Percentiles rank a stretch among this genome's conserved stretches.
Conservation (phyloP, 2,329 filamentous ascomycete species). For the Arthrinium puccinioides region DNA sequence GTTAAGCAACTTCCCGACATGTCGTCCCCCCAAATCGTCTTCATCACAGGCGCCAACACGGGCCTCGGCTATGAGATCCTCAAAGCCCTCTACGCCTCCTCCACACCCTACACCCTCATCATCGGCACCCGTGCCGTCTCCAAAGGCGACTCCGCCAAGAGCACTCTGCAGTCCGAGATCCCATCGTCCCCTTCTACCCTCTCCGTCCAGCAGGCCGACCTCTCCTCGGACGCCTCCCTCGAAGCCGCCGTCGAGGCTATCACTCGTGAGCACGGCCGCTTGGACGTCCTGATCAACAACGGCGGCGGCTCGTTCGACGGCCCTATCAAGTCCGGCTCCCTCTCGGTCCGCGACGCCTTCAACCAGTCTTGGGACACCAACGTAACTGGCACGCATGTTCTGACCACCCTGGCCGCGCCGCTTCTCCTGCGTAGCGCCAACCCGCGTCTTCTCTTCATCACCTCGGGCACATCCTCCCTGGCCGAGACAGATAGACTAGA, state of each 20-base stretch:
- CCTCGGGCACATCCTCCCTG: conserved; percentile 31
- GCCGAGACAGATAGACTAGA: conserved; percentile 14
- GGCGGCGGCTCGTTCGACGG: conserved; percentile 44
- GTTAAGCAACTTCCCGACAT: no score
- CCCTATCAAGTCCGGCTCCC: conserved; percentile 13
- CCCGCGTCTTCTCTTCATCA: conserved; percentile 42
- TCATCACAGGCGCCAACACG: no score
- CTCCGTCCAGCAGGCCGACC: conserved; percentile 42
- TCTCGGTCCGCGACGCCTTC: conserved; percentile 30
- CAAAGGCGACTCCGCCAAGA: conserved; percentile 43
- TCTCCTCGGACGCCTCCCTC: conserved; percentile 46
- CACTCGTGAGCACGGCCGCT: conserved; percentile 27
- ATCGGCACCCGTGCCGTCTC: conserved; percentile 43
- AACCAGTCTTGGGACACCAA: conserved; percentile 44
- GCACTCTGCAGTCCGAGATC: conserved; percentile 30
- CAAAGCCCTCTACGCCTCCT: conserved; percentile 42
- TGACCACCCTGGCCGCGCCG: conserved; percentile 32
- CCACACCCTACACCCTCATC: conserved; percentile 42
- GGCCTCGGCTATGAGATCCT: conserved; percentile 53
- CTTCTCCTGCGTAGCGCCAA: conserved; percentile 36
- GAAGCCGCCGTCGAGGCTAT: conserved; percentile 35
- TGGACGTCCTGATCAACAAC: conserved; percentile 52
- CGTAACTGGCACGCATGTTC: conserved; percentile 35
- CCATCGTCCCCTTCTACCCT: conserved; percentile 33
- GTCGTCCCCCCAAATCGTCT: no score